Conservation (phyloP, 768 basidiomycete species). For the Lactarius vividus region DNA sequence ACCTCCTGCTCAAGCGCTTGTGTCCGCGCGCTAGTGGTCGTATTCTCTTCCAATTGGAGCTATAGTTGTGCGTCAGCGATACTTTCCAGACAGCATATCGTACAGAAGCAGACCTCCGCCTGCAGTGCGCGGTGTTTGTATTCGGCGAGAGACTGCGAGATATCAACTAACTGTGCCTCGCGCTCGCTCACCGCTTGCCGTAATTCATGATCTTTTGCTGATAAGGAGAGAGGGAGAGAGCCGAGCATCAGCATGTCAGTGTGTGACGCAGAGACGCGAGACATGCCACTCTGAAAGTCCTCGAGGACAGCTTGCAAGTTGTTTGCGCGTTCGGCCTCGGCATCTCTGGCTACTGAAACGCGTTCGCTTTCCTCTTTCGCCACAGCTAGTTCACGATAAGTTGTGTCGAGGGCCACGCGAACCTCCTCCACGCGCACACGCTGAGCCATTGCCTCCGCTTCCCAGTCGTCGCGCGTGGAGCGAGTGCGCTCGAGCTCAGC, state of each 20-base stretch:
- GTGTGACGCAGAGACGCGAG: neutral
- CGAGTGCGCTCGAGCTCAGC: constrained; percentile 85
- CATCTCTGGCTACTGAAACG: constrained; percentile 55
- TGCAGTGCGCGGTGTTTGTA: constrained; percentile 84
- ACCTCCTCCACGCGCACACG: constrained; percentile 70
- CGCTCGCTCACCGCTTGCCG: constrained; percentile 79
- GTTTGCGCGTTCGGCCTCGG: constrained; percentile 66
- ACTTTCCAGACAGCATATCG: neutral
- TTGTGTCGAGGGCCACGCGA: constrained; percentile 50
- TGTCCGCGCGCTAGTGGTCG: constrained; percentile 61
- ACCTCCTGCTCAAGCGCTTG: constrained; percentile 83
- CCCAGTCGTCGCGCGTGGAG: constrained; percentile 78
- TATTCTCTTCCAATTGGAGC: constrained; percentile 73
- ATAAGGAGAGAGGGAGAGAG: constrained; percentile 8
- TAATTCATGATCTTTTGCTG: constrained; percentile 92
- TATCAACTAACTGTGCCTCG: constrained; percentile 65
- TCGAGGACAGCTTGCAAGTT: constrained; percentile 92
- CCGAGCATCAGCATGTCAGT: constrained; percentile 17
- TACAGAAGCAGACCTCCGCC: constrained; percentile 63
- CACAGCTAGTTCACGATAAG: constrained; percentile 64
- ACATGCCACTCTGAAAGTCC: constrained; percentile 90
- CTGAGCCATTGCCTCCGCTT: constrained; percentile 58
- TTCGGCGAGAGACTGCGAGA: constrained; percentile 80
- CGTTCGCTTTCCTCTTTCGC: constrained; percentile 58
- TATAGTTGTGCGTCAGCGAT: constrained; percentile 34